These are phyloP conservation scores for Kalanchoe fedtschenkoi DNA, from an alignment of 164 flowering plant species.

Conservation along the genomic window DNA sequence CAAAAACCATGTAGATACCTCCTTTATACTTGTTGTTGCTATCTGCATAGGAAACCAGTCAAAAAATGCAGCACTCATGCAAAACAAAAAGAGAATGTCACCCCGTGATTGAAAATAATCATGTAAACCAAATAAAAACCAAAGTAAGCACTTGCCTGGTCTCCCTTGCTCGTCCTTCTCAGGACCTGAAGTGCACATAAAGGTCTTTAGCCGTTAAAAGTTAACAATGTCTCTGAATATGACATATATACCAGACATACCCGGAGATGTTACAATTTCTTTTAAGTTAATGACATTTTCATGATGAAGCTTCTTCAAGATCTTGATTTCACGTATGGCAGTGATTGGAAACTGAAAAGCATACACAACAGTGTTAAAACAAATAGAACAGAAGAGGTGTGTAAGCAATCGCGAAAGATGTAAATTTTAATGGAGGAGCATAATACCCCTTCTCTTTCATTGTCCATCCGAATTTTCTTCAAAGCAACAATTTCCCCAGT, in stretches of 20 bases:
- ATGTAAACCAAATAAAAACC: background rate
- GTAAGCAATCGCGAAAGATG: background rate
- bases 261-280: constrained; percentile 94
- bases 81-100: background rate
- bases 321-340: constrained; percentile 91
- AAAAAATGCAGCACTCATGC: background rate
- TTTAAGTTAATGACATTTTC: constrained; percentile 83
- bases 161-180: constrained; percentile 73
- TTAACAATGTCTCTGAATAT: background rate
- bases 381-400: background rate
- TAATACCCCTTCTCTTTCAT: constrained; percentile 90
- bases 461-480: constrained; percentile 95
- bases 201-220: constrained; percentile 6
- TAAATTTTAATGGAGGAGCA: background rate
- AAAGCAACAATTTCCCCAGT: constrained; percentile 94
- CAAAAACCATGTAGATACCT: constrained; percentile 95
- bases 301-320: constrained; percentile 86
- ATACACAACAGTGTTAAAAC: background rate
- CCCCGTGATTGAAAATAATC: background rate
- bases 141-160: constrained; percentile 33
- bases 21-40: constrained; percentile 61
- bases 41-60: background rate
- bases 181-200: constrained; percentile 34
- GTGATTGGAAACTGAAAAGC: constrained; percentile 74
- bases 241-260: constrained; percentile 20